Base-by-base conservation (phyloP, 768 basidiomycete species). In the Lactarius pseudohatsudake region DNA sequence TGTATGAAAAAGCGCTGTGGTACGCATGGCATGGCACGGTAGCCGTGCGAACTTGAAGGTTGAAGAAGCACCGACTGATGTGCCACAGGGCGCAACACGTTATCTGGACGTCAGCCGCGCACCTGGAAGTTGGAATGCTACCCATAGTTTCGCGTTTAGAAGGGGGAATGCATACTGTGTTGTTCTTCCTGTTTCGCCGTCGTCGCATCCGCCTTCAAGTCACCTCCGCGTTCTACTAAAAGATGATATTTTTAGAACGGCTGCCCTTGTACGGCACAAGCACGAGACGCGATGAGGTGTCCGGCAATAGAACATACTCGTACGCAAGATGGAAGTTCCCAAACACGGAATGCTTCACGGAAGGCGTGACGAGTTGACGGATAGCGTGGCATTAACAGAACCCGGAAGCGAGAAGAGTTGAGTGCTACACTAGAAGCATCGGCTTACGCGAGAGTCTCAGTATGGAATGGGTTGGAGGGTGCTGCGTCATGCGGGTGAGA, bases 341-440 rank as follows among this genome's bases (percentile, higher is more conserved):
- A 22, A 50, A 50, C 22, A 22, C 4, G 11, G 50, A 26, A 53
- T 13, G 50, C 26, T 53, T 53, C 59, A 50, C 30, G 2, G 32
- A 47, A n/a, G 32, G 20, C 57, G 28, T 18, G 56, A 26, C 8
- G 34, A 20, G 6, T 45, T 45, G 43, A n/a, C 7, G 26, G 40
- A 41, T n/a, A 40, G 40, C 28, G 28, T 43, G 30, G 53, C 30
- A 32, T 50, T 26, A 56, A 26, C 43, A 32, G 22, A 43, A 43
- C 45, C 16, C 20, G 40, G 47, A 41, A 55, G 22, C 53, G 45
- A 53, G 57, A 41, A 62, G 26, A 55, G 30, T 10, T 56, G 61
- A 40, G 22, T 64, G 64, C 38, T 38, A 22, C 16, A 15, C 38
- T 40, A 55, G 40, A 65, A 20, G 47, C 16, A 59, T 32, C 26